Evolutionary conservation across 2,329 filamentous ascomycete species (phyloP), one percentile per base, ranked within the genome.

Genomic region (Aspergillus fumigatus): DNA sequence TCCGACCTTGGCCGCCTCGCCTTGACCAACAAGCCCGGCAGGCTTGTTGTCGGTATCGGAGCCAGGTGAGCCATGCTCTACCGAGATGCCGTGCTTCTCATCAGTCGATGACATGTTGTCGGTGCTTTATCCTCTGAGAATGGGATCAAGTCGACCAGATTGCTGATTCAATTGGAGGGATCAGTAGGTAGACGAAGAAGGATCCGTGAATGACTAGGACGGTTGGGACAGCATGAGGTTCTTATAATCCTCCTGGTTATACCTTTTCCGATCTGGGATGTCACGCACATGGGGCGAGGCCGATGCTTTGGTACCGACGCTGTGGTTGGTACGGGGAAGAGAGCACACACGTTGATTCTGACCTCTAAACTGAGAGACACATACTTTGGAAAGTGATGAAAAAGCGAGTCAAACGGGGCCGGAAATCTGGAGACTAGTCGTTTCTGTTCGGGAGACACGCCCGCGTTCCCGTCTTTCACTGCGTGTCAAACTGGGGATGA

Each of bases 1-100:
- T 4, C 66, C 64, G 8, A 53, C 56, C 48, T 59, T 62, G 48
- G 57, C 61, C 27, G 66, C 65, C 48, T 65, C 57, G n/a, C 66
- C 66, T 48, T 45, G 41, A 21, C 41, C 41, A 14, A 23, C 41
- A 7, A 19, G n/a, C 19, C 21, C 41, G 2, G 5, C 41, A 21
- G 41, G 41, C 41, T 45, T 45, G 41, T 10, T 10, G 7, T 21
- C 41, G 41, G 41, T 23, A 3, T 45, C 41, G n/a, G 41, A 23
- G n/a, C 19, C 19, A 8, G 19, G n/a, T 8, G 40, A 23, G 21
- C 3, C 41, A 23, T 45, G 41, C n/a, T 45, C n/a, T 14, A 45
- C 41, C 8, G 41, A 21, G 41, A 45, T 45, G 21, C 41, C 41
- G 41, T 45, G n/a, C 41, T 45, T 45, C 41, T 45, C 41, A 45